A percentile compares a stretch with the other conserved stretches of the same genome.
Evolutionary conservation across 441 rosid genomes (phyloP).

Genomic region (Euphorbia schlechtendalii): DNA sequence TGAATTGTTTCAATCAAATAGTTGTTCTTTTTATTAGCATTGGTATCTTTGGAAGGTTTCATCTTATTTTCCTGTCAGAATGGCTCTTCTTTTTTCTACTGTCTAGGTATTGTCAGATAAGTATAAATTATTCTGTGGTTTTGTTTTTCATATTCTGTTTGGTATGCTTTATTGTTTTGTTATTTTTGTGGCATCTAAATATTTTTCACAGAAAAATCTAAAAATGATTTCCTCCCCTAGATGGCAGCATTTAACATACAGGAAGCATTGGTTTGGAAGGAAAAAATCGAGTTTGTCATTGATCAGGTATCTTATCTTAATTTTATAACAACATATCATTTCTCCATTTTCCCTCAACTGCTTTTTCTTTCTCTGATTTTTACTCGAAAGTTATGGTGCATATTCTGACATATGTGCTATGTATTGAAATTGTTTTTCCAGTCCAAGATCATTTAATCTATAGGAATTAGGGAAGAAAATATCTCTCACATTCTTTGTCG

Average conservation of each 20-base stretch:
- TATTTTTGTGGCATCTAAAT: not conserved
- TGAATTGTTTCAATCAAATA: not conserved
- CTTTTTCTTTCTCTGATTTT: not conserved
- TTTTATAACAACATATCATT: not conserved
- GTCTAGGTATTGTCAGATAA: not conserved
- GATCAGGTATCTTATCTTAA: conserved; percentile 63
- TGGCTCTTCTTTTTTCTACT: not conserved
- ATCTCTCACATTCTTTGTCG: not conserved
- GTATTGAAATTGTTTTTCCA: not conserved
- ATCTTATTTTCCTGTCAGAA: not conserved
- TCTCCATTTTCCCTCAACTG: not conserved
- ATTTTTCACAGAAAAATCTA: too few species aligned
- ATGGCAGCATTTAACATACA: conserved; percentile 99
- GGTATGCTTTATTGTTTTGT: not conserved
- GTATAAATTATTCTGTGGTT: not conserved
- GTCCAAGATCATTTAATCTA: not conserved
- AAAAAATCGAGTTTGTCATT: conserved; percentile 78
- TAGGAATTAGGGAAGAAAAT: not conserved
- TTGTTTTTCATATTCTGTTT: too few species aligned
- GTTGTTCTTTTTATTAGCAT: not conserved
- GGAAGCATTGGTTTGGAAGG: conserved; percentile 94
- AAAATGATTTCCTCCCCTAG: conserved; percentile 30
- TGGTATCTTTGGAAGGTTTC: not conserved
- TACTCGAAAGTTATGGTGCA: conserved; percentile 2
- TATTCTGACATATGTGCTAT: not conserved